Conservation (phyloP, 495 filamentous ascomycete species). For the Neurospora sp. region DNA sequence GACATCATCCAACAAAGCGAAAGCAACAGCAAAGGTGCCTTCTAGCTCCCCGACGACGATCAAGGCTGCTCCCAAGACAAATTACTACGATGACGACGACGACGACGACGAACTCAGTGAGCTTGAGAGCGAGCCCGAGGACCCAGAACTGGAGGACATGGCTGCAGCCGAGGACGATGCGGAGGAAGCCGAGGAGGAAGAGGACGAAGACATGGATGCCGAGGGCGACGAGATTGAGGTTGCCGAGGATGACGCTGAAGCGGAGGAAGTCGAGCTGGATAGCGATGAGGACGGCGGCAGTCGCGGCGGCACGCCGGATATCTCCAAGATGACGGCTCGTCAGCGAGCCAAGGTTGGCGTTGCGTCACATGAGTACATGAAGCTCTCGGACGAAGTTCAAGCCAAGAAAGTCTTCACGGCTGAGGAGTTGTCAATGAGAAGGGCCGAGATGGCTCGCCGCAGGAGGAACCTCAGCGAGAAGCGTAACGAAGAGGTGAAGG, state of each 20-base stretch:
- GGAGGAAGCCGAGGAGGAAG: constrained; percentile 35
- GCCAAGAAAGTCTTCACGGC: constrained; percentile 88
- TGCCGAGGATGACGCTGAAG: constrained; percentile 38
- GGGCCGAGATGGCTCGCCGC: constrained; percentile 91
- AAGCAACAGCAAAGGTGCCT: constrained; percentile 2
- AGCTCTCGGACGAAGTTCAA: constrained; percentile 87
- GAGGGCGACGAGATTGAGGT: constrained; percentile 59
- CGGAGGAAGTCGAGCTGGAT: constrained; percentile 53
- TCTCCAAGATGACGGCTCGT: constrained; percentile 78
- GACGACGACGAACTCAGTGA: constrained; percentile 39
- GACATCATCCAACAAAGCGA: constrained; percentile 13
- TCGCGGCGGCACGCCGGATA: constrained; percentile 54
- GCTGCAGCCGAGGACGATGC: constrained; percentile 42
- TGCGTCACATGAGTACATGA: constrained; percentile 46
- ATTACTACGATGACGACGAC: constrained; percentile 35
- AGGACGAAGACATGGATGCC: constrained; percentile 42
- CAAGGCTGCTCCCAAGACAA: constrained; percentile 19
- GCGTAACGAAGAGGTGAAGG: constrained; percentile 98
- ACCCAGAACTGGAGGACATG: constrained; percentile 32
- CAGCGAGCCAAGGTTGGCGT: constrained; percentile 70
- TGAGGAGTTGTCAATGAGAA: constrained; percentile 89
- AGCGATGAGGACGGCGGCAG: constrained; percentile 48
- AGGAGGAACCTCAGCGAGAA: constrained; percentile 96
- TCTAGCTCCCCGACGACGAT: constrained; percentile 3
- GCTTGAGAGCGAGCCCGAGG: constrained; percentile 37